Evolutionary conservation across 2,329 filamentous ascomycete species (phyloP).

Genomic region (Berkeleyomyces rouxiae): DNA sequence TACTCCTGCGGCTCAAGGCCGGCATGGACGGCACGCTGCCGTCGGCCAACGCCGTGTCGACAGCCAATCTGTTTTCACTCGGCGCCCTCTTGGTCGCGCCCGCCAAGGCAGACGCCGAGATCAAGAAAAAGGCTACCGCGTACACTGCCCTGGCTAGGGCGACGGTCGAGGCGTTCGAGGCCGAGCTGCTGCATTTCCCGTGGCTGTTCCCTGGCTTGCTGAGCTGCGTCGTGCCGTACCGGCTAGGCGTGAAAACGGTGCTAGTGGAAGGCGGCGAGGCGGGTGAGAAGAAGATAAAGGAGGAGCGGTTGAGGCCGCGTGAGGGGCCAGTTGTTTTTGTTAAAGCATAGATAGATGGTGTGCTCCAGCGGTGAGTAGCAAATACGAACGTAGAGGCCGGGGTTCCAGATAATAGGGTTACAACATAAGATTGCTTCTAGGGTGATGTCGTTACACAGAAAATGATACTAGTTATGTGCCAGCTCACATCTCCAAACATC

Average conservation of each 20-base stretch:
- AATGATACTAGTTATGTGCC: no score
- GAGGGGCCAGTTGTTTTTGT: conserved; percentile 4
- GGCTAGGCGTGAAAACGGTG: conserved; percentile 43
- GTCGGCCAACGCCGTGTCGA: conserved; percentile 76
- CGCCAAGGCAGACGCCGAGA: conserved; percentile 14
- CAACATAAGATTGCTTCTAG: no score
- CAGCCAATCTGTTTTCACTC: conserved; percentile 72
- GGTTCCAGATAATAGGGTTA: not conserved
- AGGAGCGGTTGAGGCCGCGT: conserved; percentile 1
- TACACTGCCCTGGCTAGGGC: conserved; percentile 51
- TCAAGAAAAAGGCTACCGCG: not conserved
- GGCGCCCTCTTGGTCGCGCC: conserved; percentile 51
- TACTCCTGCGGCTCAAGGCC: conserved; percentile 78
- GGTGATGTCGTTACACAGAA: no score
- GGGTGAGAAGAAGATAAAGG: not conserved
- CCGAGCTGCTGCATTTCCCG: conserved; percentile 81
- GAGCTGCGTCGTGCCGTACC: conserved; percentile 54
- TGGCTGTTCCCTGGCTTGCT: conserved; percentile 79
- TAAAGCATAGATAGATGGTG: not conserved
- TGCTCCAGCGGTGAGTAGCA: not conserved
- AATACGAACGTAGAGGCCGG: not conserved
- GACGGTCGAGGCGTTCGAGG: conserved; percentile 73
- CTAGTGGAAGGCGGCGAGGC: not conserved
- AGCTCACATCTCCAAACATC: no score
- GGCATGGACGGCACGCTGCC: conserved; percentile 89